phyloP scores from a whole-genome alignment of 2,329 filamentous ascomycete species.

The Phialemoniopsis sp. region DNA sequence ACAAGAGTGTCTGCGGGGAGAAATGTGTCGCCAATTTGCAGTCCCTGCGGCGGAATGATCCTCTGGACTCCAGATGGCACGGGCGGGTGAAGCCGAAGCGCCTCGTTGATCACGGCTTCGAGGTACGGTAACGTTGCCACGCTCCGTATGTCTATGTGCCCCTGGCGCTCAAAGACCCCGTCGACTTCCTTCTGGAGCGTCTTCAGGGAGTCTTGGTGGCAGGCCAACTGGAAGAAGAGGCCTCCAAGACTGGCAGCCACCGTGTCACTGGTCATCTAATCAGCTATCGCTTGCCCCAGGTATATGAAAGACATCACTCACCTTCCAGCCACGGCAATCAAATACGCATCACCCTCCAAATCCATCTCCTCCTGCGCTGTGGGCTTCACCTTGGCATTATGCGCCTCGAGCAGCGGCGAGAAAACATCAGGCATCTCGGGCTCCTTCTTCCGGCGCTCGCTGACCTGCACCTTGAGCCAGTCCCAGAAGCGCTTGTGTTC shows the following conservation, averaged over 20 bases:
- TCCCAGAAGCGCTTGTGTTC: slow-evolving; percentile 9
- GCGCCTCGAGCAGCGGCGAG: slow-evolving; percentile 5
- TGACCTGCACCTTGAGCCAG: slow-evolving; percentile 8
- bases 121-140: slow-evolving; percentile 29
- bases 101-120: slow-evolving; percentile 46
- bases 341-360: slow-evolving; percentile 5
- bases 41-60: too few relatives aligned
- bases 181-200: background rate
- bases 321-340: slow-evolving; percentile 7
- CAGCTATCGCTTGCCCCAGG: too few relatives aligned
- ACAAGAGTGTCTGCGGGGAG: too few relatives aligned
- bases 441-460: slow-evolving; percentile 4
- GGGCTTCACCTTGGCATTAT: background rate
- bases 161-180: too few relatives aligned
- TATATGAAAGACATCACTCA: background rate
- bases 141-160: too few relatives aligned
- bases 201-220: too few relatives aligned
- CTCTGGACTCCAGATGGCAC: slow-evolving; percentile 25
- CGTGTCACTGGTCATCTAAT: too few relatives aligned
- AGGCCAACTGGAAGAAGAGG: too few relatives aligned
- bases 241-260: too few relatives aligned
- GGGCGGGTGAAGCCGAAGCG: slow-evolving; percentile 42
- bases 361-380: background rate
- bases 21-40: too few relatives aligned
- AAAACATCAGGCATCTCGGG: slow-evolving; percentile 6